A percentile compares a stretch with the other conserved stretches of the same genome.
Conservation (phyloP, 805 yeast species). For the Lipomyces sp. region DNA sequence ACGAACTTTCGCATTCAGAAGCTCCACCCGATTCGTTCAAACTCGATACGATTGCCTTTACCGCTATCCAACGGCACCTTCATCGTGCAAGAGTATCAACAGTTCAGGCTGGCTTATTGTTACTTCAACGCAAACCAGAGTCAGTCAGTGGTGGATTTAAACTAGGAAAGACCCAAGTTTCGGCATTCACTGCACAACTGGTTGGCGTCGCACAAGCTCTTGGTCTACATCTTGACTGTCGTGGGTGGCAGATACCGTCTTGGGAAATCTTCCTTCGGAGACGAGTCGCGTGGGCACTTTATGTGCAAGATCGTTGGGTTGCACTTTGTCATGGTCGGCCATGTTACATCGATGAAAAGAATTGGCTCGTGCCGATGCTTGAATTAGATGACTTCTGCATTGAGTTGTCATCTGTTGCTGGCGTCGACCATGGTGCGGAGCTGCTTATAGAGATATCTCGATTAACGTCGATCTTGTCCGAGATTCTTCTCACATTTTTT, state of each 20-base stretch:
- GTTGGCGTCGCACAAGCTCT: slow-evolving; percentile 40
- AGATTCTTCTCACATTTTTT: slow-evolving; percentile 33
- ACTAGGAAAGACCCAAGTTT: slow-evolving; percentile 34
- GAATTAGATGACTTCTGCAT: slow-evolving; percentile 39
- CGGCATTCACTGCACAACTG: slow-evolving; percentile 40
- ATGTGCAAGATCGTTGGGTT: slow-evolving; percentile 41
- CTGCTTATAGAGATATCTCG: slow-evolving; percentile 31
- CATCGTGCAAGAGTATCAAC: slow-evolving; percentile 47
- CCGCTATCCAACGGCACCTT: slow-evolving; percentile 35
- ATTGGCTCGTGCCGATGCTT: slow-evolving; percentile 41
- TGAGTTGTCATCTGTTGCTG: slow-evolving; percentile 31
- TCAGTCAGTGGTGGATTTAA: slow-evolving; percentile 27
- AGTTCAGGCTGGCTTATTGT: slow-evolving; percentile 47
- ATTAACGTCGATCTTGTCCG: slow-evolving; percentile 36
- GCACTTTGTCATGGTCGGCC: slow-evolving; percentile 41
- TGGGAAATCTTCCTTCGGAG: slow-evolving; percentile 42
- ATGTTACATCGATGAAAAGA: slow-evolving; percentile 38
- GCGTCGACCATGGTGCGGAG: slow-evolving; percentile 36
- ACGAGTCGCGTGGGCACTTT: slow-evolving; percentile 43
- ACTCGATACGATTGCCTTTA: slow-evolving; percentile 35
- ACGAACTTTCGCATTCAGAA: slow-evolving; percentile 36
- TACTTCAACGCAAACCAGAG: slow-evolving; percentile 40
- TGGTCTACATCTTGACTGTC: slow-evolving; percentile 41
- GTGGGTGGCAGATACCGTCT: slow-evolving; percentile 42
- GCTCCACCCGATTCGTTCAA: slow-evolving; percentile 32